Evolutionary conservation across 192 early-diverging fungal genomes (phyloP).

Genomic region (Pilaira anomala): DNA sequence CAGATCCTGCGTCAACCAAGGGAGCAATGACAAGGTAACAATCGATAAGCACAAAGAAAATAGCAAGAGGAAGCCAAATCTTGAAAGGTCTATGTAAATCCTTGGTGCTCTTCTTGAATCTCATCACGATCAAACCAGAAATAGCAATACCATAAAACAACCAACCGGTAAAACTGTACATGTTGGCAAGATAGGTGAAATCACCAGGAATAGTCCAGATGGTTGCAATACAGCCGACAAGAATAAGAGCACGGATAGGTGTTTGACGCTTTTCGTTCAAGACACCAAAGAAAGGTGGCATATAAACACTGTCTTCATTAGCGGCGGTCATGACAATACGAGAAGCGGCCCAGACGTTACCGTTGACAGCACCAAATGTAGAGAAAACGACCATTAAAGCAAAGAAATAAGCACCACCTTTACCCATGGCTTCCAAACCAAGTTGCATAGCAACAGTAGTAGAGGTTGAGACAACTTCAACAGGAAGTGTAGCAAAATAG

Average conservation of each 20-base stretch:
- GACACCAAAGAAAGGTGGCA: slow-evolving; percentile 61
- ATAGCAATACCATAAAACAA: slow-evolving; percentile 50
- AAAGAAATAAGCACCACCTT: slow-evolving; percentile 59
- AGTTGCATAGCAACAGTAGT: slow-evolving; percentile 62
- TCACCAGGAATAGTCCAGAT: slow-evolving; percentile 58
- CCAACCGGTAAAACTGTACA: slow-evolving; percentile 74
- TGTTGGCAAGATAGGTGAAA: slow-evolving; percentile 62
- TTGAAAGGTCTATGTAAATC: slow-evolving; percentile 40
- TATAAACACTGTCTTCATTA: slow-evolving; percentile 53
- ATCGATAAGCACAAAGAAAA: slow-evolving; percentile 29
- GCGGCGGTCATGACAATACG: slow-evolving; percentile 58
- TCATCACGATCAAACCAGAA: slow-evolving; percentile 38
- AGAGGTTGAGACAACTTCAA: slow-evolving; percentile 55
- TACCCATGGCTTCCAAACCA: slow-evolving; percentile 61
- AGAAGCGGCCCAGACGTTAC: slow-evolving; percentile 64
- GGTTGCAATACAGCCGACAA: slow-evolving; percentile 55
- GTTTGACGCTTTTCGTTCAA: slow-evolving; percentile 53
- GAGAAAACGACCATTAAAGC: slow-evolving; percentile 65
- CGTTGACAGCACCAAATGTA: slow-evolving; percentile 73
- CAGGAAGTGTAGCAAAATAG: slow-evolving; percentile 76
- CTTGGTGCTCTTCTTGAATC: slow-evolving; percentile 34
- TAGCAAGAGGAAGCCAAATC: slow-evolving; percentile 23
- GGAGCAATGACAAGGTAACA: slow-evolving; percentile 34
- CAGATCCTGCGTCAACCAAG: slow-evolving; percentile 32
- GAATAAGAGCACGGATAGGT: slow-evolving; percentile 57